These are phyloP conservation scores for Aspergillus persii DNA, from an alignment of 2,329 filamentous ascomycete genomes.

Conservation along the genomic window DNA sequence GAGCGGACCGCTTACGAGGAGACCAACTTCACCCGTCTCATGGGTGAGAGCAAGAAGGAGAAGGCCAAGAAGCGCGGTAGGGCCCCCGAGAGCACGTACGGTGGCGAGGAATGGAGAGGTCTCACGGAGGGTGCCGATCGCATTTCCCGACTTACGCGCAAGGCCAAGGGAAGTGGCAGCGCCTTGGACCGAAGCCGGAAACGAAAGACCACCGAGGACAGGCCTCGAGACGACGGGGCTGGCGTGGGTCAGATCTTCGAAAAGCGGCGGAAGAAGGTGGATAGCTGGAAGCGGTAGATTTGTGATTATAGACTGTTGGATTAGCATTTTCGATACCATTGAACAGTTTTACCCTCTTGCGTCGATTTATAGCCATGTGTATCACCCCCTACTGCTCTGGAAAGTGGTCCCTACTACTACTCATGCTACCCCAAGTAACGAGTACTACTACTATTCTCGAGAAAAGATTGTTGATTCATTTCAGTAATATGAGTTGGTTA, in stretches of 20 bases:
- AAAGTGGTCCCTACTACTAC: too few species aligned
- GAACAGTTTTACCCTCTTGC: not conserved
- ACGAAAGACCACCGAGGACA: slow-evolving; percentile 68
- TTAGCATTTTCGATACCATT: slow-evolving; percentile 7
- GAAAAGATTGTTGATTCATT: too few species aligned
- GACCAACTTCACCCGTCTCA: slow-evolving; percentile 82
- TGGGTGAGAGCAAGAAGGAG: slow-evolving; percentile 86
- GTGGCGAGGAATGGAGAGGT: slow-evolving; percentile 89
- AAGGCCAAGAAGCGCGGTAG: slow-evolving; percentile 57
- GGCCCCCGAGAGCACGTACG: slow-evolving; percentile 60
- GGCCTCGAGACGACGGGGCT: slow-evolving; percentile 61
- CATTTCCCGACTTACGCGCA: slow-evolving; percentile 77
- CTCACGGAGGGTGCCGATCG: slow-evolving; percentile 82
- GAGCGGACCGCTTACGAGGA: slow-evolving; percentile 89
- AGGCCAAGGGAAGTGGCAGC: slow-evolving; percentile 57
- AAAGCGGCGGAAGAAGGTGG: slow-evolving; percentile 45
- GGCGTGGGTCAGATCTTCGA: slow-evolving; percentile 65
- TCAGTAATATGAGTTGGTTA: too few species aligned
- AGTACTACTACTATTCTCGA: too few species aligned
- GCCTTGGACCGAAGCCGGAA: slow-evolving; percentile 83
- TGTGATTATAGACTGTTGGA: not conserved
- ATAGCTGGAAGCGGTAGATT: slow-evolving; percentile 38
- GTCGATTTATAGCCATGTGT: too few species aligned
- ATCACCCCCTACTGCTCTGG: too few species aligned
- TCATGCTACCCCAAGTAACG: too few species aligned